Evolutionary conservation across 768 basidiomycete species (phyloP), one percentile per base, ranked within the genome.

Genomic region (Hericium coralloides): DNA sequence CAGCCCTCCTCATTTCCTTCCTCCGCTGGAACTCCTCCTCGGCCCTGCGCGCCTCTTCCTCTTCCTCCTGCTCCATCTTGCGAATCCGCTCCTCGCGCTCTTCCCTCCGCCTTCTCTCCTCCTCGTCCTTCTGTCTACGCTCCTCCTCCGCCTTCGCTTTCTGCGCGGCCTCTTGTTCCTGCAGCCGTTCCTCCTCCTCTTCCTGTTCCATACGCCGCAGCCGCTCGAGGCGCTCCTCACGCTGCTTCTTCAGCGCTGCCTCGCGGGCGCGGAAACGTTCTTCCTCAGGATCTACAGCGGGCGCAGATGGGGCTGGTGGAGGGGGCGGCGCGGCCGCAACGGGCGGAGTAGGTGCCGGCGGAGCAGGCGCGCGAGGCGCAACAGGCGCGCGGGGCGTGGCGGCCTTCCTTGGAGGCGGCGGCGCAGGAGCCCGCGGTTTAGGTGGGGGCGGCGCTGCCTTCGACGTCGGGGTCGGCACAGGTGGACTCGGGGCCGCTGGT

Each of bases 201-300:
- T 87, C 79, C 61, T 78, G 73, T 68, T 93, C 89, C 18, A 92
- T 75, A 62, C 82, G 78, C 52, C 87, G 82, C 18, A 94, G 70
- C 51, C 85, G 75, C 49, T 79, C 87, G 17, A 76, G 77, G 1
- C 89, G 80, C n/a, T 79, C 91, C 62, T 87, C 87, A 3, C 82
- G 80, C 59, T 84, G 84, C 67, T 85, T 87, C 52, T 76, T 76
- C n/a, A 93, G 65, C 2, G 79, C 80, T 58, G 80, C 87, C 67
- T 93, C 88, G 12, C 87, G 80, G 12, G 76, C 81, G 55, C 78
- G 79, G 10, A 97, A 67, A 15, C 73, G 76, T 47, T 79, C 82
- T 59, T 97, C 95, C 67, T 93, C 92, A 0, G 83, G 83, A 61
- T 95, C 92, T 47, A 85, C 76, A 57, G 77, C 72, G 2, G 78